Conservation (phyloP, 176 grass and related monocot genomes). For the Echinochloa phyllopogon region DNA sequence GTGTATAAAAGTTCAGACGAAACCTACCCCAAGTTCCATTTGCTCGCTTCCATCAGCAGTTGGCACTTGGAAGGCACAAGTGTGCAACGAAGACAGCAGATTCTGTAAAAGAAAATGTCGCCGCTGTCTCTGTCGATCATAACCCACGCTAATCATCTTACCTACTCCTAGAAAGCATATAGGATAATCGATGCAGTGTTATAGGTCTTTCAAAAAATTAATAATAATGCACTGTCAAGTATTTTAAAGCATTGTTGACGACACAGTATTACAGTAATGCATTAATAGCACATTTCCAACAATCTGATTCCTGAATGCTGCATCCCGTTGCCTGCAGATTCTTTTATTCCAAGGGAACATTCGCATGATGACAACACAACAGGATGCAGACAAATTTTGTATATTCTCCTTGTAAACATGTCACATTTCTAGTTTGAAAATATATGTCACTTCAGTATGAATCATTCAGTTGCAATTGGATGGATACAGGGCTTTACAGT, state of each 20-base stretch:
- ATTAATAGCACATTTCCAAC: not conserved
- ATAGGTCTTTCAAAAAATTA: not conserved
- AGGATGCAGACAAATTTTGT: not conserved
- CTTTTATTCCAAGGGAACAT: constrained; percentile 4
- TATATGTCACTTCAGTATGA: not conserved
- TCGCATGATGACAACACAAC: not conserved
- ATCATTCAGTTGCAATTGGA: not conserved
- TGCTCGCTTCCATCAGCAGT: not conserved
- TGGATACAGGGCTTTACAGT: not conserved
- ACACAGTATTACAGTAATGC: not conserved
- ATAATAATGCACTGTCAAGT: not conserved
- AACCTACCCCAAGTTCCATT: not conserved
- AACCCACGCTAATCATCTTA: not conserved
- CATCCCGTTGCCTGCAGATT: not conserved
- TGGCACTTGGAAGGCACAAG: not conserved
- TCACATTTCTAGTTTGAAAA: not conserved
- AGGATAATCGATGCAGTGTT: not conserved
- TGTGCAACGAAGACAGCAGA: not conserved
- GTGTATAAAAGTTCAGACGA: not conserved
- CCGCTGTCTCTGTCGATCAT: not conserved
- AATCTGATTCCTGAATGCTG: not conserved
- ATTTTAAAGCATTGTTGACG: not conserved
- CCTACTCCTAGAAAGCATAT: not conserved
- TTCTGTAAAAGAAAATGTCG: not conserved
- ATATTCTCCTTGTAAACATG: not conserved